These are phyloP conservation scores for Pleurotus sapidus DNA, from an alignment of 768 basidiomycete genomes.

Conservation along the genomic window DNA sequence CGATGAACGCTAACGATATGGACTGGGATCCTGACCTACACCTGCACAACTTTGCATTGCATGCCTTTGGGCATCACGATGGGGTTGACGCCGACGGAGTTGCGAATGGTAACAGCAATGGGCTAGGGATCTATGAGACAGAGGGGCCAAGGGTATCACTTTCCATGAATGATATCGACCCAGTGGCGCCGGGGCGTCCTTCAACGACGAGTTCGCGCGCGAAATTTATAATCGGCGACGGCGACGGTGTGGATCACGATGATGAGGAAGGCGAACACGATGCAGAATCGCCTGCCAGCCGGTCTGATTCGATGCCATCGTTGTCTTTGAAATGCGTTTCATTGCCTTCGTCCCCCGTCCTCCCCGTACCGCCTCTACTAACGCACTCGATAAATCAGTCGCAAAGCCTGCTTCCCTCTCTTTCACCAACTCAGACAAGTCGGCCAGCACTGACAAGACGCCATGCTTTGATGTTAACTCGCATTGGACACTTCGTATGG, in stretches of 20 bases:
- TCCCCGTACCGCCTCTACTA: background rate
- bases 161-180: background rate
- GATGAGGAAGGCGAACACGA: background rate
- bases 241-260: background rate
- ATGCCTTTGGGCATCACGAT: background rate
- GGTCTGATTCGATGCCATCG: background rate
- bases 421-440: background rate
- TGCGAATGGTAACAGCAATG: no score
- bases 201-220: background rate
- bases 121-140: no score
- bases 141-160: background rate
- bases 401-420: background rate
- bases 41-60: background rate
- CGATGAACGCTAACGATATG: background rate
- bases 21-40: background rate
- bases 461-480: background rate
- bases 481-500: conserved; percentile 28
- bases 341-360: background rate
- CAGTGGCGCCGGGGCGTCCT: background rate
- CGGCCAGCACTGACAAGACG: background rate
- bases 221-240: conserved; percentile 1
- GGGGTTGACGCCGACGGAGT: no score
- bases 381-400: background rate
- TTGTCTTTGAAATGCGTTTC: background rate
- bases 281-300: background rate